Evolutionary conservation across 768 basidiomycete species (phyloP).

Genomic region (Pisolithus marmoratus): DNA sequence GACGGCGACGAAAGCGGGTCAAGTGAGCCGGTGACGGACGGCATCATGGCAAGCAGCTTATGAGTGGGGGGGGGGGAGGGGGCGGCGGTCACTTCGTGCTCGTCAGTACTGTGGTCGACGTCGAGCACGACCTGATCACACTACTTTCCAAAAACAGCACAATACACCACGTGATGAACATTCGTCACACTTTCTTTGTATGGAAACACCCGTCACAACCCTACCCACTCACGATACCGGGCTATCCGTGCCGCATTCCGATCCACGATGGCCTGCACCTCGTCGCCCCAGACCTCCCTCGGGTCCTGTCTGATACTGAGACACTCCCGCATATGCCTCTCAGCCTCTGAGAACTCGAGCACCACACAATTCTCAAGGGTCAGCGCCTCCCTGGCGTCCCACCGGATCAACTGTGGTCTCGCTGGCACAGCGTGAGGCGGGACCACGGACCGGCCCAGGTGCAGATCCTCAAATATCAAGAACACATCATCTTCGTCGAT

Average conservation of each 20-base stretch:
- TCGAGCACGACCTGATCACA: neutral
- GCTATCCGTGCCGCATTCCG: constrained; percentile 55
- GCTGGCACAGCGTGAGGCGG: constrained; percentile 74
- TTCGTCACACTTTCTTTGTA: neutral
- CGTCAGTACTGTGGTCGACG: neutral
- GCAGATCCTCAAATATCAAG: constrained; percentile 82
- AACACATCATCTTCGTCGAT: constrained; percentile 81
- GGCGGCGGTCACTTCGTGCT: neutral
- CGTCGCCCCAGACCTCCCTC: constrained; percentile 65
- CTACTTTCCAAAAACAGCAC: neutral
- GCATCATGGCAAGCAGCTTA: constrained; percentile 3
- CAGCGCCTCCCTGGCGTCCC: constrained; percentile 66
- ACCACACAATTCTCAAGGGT: constrained; percentile 80
- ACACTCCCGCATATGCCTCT: constrained; percentile 53
- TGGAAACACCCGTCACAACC: constrained; percentile 7
- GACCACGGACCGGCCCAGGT: constrained; percentile 69
- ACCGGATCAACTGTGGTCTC: constrained; percentile 72
- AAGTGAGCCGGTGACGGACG: constrained; percentile 51
- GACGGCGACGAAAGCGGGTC: constrained; percentile 67
- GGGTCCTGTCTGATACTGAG: constrained; percentile 31
- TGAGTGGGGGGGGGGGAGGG: neutral
- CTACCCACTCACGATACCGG: constrained; percentile 49
- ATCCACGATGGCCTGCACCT: constrained; percentile 52
- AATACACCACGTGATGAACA: neutral
- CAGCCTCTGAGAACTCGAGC: constrained; percentile 71